A percentile compares a stretch with the other conserved stretches of the same genome.
Conservation (phyloP, 208 protist species). For the Histomonas meleagridis region DNA sequence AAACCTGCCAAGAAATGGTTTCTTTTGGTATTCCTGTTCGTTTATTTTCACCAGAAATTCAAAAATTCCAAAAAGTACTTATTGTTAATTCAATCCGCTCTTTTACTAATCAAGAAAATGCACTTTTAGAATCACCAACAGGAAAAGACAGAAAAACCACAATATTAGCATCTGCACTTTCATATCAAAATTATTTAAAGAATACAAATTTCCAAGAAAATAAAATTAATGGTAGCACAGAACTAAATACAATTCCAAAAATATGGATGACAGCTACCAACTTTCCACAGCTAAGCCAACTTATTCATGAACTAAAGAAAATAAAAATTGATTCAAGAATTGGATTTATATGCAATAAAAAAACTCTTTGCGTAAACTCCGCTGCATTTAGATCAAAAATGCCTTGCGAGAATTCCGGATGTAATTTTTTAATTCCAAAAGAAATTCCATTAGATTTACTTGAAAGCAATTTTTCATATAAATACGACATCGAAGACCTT, state of each 20-base stretch:
- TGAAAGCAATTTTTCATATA: background rate
- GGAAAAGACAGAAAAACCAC: background rate
- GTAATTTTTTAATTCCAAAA: no score
- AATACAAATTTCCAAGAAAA: no score
- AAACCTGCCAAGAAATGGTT: no score
- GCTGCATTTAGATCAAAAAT: no score
- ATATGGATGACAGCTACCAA: background rate
- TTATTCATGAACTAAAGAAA: conserved; percentile 14
- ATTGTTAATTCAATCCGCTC: background rate
- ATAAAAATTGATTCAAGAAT: background rate
- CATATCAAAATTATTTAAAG: no score
- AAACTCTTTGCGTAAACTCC: no score
- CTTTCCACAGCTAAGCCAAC: background rate
- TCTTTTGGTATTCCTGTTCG: no score
- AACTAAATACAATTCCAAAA: background rate
- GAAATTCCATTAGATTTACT: background rate
- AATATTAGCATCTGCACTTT: background rate
- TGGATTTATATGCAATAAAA: no score
- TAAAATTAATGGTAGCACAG: background rate
- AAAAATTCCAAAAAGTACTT: background rate
- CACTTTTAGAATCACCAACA: conserved; percentile 9
- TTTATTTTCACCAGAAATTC: no score
- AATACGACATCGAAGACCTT: conserved; percentile 15
- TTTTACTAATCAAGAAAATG: background rate
- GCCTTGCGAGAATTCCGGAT: no score